Percentiles rank a stretch among this genome's conserved stretches.
phyloP scores from a whole-genome alignment of 495 filamentous ascomycete genomes.

The Talaromyces liani region DNA sequence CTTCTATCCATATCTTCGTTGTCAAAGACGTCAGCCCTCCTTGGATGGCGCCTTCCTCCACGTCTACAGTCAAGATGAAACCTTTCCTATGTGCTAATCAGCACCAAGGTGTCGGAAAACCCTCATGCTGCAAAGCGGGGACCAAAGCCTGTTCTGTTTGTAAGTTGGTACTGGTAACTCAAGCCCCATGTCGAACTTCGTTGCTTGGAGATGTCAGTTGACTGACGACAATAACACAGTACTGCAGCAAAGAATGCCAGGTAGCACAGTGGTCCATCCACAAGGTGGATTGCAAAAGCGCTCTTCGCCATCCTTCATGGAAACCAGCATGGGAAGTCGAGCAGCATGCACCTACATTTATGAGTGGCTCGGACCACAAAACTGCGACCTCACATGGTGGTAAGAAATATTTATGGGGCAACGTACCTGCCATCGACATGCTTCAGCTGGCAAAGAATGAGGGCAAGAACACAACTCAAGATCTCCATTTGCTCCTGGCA shows the following conservation, averaged over 20 bases:
- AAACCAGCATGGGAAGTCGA: constrained; percentile 12
- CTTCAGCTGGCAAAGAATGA: constrained; percentile 35
- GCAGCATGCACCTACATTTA: constrained; percentile 6
- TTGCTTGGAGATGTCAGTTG: not conserved
- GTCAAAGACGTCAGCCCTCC: not conserved
- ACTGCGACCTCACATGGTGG: not conserved
- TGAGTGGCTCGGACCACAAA: constrained; percentile 12
- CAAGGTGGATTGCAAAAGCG: constrained; percentile 9
- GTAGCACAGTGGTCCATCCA: constrained; percentile 11
- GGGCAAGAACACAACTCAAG: constrained; percentile 18
- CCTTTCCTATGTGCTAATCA: not conserved
- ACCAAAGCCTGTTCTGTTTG: not conserved
- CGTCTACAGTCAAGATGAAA: not conserved
- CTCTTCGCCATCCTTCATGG: constrained; percentile 8
- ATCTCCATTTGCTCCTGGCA: constrained; percentile 31
- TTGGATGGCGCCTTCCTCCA: not conserved
- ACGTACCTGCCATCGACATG: constrained; percentile 37
- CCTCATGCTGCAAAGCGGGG: not conserved
- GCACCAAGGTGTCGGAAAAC: not conserved
- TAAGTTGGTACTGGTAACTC: not conserved
- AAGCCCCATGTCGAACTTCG: not conserved
- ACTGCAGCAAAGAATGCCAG: constrained; percentile 9
- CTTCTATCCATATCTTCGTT: not conserved
- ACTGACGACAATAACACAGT: not conserved
- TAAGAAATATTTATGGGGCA: constrained; percentile 32